Percentiles rank a stretch among this genome's conserved stretches.
These are phyloP conservation scores for Peniophora sp. DNA, from an alignment of 1,284 basidiomycete genomes.

Conservation along the genomic window DNA sequence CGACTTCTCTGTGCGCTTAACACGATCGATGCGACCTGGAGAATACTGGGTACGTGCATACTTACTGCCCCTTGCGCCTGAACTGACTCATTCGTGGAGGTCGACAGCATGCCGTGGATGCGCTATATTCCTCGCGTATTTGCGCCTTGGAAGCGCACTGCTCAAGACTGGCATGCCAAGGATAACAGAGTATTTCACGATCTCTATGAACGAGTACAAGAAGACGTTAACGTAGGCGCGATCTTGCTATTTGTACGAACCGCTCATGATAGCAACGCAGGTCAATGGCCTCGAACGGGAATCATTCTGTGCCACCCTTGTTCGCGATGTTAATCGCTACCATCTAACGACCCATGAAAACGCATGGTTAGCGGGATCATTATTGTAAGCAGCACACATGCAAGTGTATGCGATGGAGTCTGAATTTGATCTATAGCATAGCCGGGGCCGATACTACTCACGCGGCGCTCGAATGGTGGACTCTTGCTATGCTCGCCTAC, in stretches of 20 bases:
- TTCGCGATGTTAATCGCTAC: constrained; percentile 8
- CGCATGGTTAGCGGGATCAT: constrained; percentile 13
- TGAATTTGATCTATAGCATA: neutral
- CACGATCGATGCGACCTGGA: constrained; percentile 4
- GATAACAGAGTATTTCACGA: constrained; percentile 13
- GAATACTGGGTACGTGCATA: too few species aligned
- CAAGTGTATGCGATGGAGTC: neutral
- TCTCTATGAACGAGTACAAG: constrained; percentile 9
- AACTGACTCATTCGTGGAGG: constrained; percentile 2
- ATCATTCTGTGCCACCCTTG: constrained; percentile 8
- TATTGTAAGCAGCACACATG: constrained; percentile 11
- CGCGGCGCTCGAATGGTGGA: constrained; percentile 14
- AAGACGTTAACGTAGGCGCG: constrained; percentile 7
- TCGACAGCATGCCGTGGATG: constrained; percentile 11
- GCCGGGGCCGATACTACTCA: constrained; percentile 15
- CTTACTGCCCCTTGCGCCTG: too few species aligned
- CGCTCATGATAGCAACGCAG: constrained; percentile 1
- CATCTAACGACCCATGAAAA: constrained; percentile 10
- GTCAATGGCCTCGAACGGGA: constrained; percentile 10
- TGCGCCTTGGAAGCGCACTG: constrained; percentile 10
- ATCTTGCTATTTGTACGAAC: neutral
- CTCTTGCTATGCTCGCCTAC: constrained; percentile 21
- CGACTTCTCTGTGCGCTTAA: constrained; percentile 8
- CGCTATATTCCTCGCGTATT: constrained; percentile 8
- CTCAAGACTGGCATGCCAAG: constrained; percentile 9